A percentile compares a stretch with the other conserved stretches of the same genome.
Evolutionary conservation across 2,329 filamentous ascomycete species (phyloP).

Genomic region (Colletotrichum ledebouriae): DNA sequence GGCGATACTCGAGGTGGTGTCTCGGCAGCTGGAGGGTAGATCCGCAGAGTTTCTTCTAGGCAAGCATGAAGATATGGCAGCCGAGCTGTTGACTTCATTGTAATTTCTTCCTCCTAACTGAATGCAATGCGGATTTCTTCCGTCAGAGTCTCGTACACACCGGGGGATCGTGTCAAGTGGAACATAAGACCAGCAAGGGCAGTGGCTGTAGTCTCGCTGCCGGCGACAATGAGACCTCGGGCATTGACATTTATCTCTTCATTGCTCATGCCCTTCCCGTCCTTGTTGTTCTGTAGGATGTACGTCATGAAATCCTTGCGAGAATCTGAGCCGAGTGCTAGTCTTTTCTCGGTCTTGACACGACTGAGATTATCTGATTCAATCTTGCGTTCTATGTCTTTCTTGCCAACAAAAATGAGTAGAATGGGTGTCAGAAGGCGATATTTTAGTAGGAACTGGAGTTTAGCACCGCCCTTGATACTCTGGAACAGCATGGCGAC

Average conservation of each 20-base stretch:
- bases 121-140: background rate
- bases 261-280: constrained; percentile 2
- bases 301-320: constrained; percentile 23
- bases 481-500: background rate
- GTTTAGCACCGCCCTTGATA: constrained; percentile 43
- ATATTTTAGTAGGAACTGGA: constrained; percentile 13
- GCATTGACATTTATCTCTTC: constrained; percentile 6
- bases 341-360: constrained; percentile 11
- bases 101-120: background rate
- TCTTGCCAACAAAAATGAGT: background rate
- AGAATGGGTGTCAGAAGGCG: background rate
- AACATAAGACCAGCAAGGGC: background rate
- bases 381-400: constrained; percentile 3
- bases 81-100: background rate
- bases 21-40: background rate
- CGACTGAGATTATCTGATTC: background rate
- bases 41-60: background rate
- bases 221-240: background rate
- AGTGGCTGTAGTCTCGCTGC: background rate
- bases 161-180: background rate
- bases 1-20: background rate
- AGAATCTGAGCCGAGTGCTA: constrained; percentile 10
- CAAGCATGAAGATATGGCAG: constrained; percentile 1
- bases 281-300: constrained; percentile 17
- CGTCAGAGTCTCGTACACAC: background rate